Evolutionary conservation across 179 eudicot species (phyloP).

Genomic region (Kewa caespitosa): DNA sequence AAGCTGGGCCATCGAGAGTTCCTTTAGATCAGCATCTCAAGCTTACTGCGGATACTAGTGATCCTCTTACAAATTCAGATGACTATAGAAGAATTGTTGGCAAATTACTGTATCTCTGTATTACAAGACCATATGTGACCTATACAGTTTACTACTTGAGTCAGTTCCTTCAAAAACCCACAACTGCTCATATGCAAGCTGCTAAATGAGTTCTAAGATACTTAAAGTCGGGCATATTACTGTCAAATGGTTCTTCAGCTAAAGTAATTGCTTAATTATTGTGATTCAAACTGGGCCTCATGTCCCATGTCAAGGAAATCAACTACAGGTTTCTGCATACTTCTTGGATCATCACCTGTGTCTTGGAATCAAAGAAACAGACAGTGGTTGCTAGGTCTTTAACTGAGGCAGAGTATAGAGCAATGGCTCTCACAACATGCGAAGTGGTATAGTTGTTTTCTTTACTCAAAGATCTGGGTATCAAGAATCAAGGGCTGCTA

Average conservation of each 20-base stretch:
- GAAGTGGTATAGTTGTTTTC: not conserved
- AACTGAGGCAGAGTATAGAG: not conserved
- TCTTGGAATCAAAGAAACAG: too few species aligned
- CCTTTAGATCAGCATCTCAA: not conserved
- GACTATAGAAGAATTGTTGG: not conserved
- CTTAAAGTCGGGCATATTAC: not conserved
- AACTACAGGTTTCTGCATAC: not conserved
- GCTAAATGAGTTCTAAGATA: not conserved
- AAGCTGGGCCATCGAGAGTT: too few species aligned
- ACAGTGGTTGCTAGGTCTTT: too few species aligned
- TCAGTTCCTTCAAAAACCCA: not conserved
- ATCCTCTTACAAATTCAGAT: not conserved
- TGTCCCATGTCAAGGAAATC: not conserved
- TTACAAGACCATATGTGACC: not conserved
- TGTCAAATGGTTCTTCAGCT: not conserved
- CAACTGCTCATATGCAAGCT: not conserved
- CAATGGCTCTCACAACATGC: not conserved
- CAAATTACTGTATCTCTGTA: not conserved
- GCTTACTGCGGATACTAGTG: not conserved
- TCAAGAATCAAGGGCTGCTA: not conserved
- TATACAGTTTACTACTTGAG: not conserved
- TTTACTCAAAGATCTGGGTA: not conserved
- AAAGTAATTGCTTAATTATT: not conserved
- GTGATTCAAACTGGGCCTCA: not conserved
- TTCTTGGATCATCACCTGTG: not conserved